Conservation (phyloP, 352 stramenopile species). For the Globisporangium apiculatum region DNA sequence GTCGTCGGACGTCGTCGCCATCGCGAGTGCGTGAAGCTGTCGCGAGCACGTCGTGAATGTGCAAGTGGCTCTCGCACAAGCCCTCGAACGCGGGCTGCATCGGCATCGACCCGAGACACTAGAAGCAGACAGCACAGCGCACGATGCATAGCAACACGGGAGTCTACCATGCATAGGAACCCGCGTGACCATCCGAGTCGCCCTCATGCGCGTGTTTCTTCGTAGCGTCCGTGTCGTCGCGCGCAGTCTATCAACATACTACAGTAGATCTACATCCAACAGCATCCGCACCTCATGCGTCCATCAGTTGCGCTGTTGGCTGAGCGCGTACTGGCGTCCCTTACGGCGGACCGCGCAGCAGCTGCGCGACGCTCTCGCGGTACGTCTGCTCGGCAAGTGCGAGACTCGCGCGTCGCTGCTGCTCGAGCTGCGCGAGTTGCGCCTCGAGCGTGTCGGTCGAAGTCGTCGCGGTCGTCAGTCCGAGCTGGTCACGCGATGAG, state of each 20-base stretch:
- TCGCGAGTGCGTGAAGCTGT: too few relatives aligned
- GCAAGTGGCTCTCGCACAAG: too few relatives aligned
- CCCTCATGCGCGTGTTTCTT: too few relatives aligned
- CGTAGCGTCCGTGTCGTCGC: too few relatives aligned
- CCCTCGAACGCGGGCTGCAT: too few relatives aligned
- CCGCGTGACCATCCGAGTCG: too few relatives aligned
- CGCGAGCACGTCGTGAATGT: too few relatives aligned
- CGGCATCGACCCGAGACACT: too few relatives aligned
- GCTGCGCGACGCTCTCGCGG: conserved; percentile 23
- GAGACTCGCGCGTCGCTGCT: conserved; percentile 21
- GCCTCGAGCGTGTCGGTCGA: conserved; percentile 13
- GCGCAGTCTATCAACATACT: not conserved
- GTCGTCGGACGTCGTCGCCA: too few relatives aligned
- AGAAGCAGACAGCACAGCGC: too few relatives aligned
- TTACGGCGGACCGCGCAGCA: conserved; percentile 8
- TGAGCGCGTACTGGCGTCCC: not conserved
- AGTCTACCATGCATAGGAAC: too few relatives aligned
- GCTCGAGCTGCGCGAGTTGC: conserved; percentile 28
- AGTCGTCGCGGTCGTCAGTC: conserved; percentile 5
- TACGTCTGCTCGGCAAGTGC: conserved; percentile 33
- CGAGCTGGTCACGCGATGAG: conserved; percentile 7
- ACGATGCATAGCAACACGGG: too few relatives aligned
- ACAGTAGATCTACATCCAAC: conserved; percentile 1
- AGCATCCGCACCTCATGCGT: not conserved
- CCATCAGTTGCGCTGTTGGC: conserved; percentile 6